Evolutionary conservation across 2,329 filamentous ascomycete genomes (phyloP).

Genomic region (Karstenula rhodostoma): DNA sequence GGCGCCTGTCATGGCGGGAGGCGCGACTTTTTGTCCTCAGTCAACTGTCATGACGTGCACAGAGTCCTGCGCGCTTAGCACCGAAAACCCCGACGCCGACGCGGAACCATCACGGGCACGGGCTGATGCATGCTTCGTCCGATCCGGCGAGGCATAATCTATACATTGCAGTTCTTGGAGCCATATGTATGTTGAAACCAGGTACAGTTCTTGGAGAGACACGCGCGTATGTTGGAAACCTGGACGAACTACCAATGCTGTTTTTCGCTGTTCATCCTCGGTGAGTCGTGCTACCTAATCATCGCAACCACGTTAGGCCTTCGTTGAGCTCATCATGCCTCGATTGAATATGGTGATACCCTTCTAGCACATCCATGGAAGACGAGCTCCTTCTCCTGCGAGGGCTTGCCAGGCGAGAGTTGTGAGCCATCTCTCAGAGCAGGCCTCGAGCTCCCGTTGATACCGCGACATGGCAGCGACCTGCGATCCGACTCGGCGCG

Average conservation of each 20-base stretch:
- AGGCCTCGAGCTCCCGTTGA: not conserved
- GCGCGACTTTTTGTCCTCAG: conserved; percentile 12
- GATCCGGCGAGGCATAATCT: not conserved
- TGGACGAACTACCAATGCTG: too few relatives aligned
- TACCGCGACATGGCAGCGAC: not conserved
- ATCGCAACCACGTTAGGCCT: too few relatives aligned
- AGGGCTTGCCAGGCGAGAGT: not conserved
- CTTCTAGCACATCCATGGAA: not conserved
- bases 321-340: too few relatives aligned
- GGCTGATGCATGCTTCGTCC: conserved; percentile 2
- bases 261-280: too few relatives aligned
- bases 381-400: not conserved
- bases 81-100: not conserved
- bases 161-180: too few relatives aligned
- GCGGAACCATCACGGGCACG: not conserved
- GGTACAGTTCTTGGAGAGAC: too few relatives aligned
- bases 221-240: too few relatives aligned
- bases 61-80: not conserved
- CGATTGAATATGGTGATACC: not conserved
- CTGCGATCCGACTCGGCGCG: not conserved
- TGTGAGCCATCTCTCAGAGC: not conserved
- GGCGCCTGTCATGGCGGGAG: conserved; percentile 38
- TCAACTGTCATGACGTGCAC: conserved; percentile 15
- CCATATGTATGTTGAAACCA: too few relatives aligned
- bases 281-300: too few relatives aligned